Evolutionary conservation across 306 rosid genomes (phyloP), one percentile per base, ranked within the genome.

Genomic region (Trichosanthes truncata): DNA sequence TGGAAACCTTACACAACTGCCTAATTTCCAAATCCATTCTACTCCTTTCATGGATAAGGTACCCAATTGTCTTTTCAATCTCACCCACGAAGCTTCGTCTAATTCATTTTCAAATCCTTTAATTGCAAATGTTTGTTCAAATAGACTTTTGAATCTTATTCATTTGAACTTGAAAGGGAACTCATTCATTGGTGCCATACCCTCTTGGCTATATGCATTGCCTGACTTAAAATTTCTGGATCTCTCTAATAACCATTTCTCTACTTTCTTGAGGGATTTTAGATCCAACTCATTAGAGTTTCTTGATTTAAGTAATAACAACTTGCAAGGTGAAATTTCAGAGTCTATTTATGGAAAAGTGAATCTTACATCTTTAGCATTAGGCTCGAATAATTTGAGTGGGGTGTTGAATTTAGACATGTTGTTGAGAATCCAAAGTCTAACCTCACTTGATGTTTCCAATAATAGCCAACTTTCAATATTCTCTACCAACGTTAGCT

Each of bases 361-460:
- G 23, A 74, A 74, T 43, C 81, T 87, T 65, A 35, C 15, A 1
- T 0, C 0, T 0, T 38, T 86, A 14, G 0, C 0, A 0, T 23
- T 84, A 38, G 43, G 76, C 33, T 85, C 80, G 40, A 87, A 21
- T 13, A 18, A 78, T 25, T 72, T 9, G 6, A 79, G 78, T 79
- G 85, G 82, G 9, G 6, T 0, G 18, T 57, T 81, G 49, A 40
- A 52, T 3, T 59, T 78, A 1, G 26, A 75, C 10, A 48, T 12
- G 35, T n/a, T 78, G 63, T 78, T 76, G 4, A 52, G 49, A 3
- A 10, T 29, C 25, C 57, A 0, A 0, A 1, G 0, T 0, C 0
- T 7, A 36, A 7, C 1, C 3, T 17, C 0, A 18, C 74, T 85
- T 0, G 4, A 80, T 23, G 45, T 84, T 45, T 82, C 85, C 29